phyloP scores from a whole-genome alignment of 2,329 filamentous ascomycete species.

The Calonectria pseudoreteaudii region DNA sequence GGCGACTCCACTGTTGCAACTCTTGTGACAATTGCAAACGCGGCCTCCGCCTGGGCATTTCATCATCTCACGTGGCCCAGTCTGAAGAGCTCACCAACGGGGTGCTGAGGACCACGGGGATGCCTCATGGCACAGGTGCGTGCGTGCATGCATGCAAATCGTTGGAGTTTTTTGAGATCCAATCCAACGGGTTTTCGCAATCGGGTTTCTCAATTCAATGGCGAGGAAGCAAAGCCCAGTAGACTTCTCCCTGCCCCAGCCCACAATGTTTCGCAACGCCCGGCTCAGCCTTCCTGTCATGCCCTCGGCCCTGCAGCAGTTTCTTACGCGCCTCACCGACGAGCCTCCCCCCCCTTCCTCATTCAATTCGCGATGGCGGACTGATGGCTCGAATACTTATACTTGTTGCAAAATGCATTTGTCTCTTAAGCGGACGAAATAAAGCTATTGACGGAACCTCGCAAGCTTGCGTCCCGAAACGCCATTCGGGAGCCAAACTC shows the following conservation, averaged over 20 bases:
- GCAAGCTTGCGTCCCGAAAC: not conserved
- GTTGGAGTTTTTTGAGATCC: not conserved
- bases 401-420: not conserved
- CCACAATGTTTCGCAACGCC: slow-evolving; percentile 19
- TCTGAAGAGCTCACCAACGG: not conserved
- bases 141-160: not conserved
- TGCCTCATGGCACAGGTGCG: not conserved
- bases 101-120: not conserved
- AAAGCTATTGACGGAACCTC: not conserved
- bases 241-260: not conserved
- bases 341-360: not conserved
- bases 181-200: not conserved
- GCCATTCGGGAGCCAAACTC: slow-evolving; percentile 11
- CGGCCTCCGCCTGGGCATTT: slow-evolving; percentile 36
- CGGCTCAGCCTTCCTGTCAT: slow-evolving; percentile 14
- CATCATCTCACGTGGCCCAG: slow-evolving; percentile 34
- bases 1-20: slow-evolving; percentile 18
- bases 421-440: not conserved
- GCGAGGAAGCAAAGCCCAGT: not conserved
- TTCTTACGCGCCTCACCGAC: slow-evolving; percentile 12
- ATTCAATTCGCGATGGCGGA: not conserved
- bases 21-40: slow-evolving; percentile 31
- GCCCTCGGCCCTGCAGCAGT: not conserved
- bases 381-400: not conserved
- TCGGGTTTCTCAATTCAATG: not conserved